Evolutionary conservation across 768 basidiomycete species (phyloP).

Genomic region (Rhodotorula paludigena): DNA sequence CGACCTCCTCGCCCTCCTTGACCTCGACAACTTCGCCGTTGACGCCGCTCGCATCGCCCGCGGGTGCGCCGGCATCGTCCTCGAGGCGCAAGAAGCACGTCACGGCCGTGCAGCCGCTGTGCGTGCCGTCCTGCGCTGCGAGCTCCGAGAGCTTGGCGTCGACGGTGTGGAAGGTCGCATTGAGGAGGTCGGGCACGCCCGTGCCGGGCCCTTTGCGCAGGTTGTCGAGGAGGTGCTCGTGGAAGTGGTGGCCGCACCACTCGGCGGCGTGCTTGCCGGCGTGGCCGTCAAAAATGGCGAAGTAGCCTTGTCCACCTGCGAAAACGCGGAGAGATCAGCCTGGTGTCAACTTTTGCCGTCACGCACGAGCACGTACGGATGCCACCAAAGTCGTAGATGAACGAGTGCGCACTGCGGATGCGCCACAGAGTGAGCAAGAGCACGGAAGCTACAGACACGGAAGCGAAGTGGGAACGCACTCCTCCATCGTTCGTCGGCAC

Average conservation of each 20-base stretch:
- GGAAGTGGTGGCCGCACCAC: conserved; percentile 96
- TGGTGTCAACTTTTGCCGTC: too few relatives aligned
- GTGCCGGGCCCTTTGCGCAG: conserved; percentile 56
- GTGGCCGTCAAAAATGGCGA: conserved; percentile 96
- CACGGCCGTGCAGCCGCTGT: conserved; percentile 90
- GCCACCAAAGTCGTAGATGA: conserved; percentile 86
- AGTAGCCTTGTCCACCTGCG: conserved; percentile 79
- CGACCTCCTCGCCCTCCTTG: conserved; percentile 1
- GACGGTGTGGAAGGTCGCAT: conserved; percentile 89
- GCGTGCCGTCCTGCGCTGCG: conserved; percentile 69
- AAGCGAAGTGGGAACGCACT: conserved; percentile 52
- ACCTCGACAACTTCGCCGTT: conserved; percentile 1
- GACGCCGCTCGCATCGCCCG: conserved; percentile 29
- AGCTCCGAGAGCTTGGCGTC: conserved; percentile 65
- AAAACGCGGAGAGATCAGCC: neutral
- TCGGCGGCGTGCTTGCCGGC: conserved; percentile 98
- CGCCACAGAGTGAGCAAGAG: neutral
- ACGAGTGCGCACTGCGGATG: conserved; percentile 59
- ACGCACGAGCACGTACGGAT: conserved; percentile 48
- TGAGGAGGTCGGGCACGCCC: conserved; percentile 79
- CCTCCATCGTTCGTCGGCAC: conserved; percentile 89
- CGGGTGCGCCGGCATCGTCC: conserved; percentile 58
- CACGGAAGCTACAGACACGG: accelerated
- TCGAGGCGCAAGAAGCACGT: conserved; percentile 92
- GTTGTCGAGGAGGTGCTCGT: conserved; percentile 54